Evolutionary conservation across 1,284 basidiomycete species (phyloP).

Genomic region (Binderoboletus segoi): DNA sequence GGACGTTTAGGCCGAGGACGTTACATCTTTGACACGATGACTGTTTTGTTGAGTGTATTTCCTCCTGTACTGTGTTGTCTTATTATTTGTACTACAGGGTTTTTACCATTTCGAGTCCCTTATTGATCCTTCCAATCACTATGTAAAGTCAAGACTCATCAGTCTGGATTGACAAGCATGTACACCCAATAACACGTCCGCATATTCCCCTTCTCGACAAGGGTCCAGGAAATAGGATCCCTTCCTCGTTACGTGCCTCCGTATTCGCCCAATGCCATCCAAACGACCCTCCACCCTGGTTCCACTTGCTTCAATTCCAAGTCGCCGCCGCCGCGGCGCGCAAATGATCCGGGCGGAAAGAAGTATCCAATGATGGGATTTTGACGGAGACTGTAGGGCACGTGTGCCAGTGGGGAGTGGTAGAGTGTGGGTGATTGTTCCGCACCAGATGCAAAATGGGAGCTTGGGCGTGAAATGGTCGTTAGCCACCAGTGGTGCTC

Average conservation of each 20-base stretch:
- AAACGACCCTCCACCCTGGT: constrained; percentile 22
- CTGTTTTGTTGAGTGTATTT: constrained; percentile 8
- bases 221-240: constrained; percentile 12
- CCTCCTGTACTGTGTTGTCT: not conserved
- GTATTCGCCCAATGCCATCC: constrained; percentile 30
- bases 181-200: constrained; percentile 18
- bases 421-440: too few relatives aligned
- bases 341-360: constrained; percentile 2
- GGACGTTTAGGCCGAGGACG: constrained; percentile 61
- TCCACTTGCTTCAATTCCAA: constrained; percentile 5
- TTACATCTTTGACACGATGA: constrained; percentile 16
- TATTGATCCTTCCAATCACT: not conserved
- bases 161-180: not conserved
- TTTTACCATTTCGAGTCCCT: not conserved
- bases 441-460: too few relatives aligned
- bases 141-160: not conserved
- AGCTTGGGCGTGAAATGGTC: too few relatives aligned
- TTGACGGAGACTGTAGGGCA: too few relatives aligned
- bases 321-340: not conserved
- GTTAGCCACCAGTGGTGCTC: too few relatives aligned
- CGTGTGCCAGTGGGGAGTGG: too few relatives aligned
- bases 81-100: not conserved
- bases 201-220: constrained; percentile 12
- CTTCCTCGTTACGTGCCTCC: constrained; percentile 7
- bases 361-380: constrained; percentile 6